These are phyloP conservation scores for Wallacemonas sp. DNA, from an alignment of 208 protist genomes.

Conservation along the genomic window DNA sequence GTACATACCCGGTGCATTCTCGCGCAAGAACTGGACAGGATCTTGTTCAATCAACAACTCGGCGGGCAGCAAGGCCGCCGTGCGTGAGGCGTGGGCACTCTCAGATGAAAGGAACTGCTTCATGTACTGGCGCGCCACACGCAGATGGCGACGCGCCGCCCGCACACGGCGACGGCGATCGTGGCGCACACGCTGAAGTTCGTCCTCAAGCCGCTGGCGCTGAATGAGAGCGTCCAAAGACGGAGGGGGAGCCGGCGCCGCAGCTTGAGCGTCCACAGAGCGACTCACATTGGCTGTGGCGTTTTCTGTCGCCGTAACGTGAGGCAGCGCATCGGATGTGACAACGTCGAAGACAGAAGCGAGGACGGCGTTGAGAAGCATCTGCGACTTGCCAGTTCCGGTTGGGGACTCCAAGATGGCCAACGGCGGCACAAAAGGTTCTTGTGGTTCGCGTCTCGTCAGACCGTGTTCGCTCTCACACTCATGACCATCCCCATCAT, in stretches of 20 bases:
- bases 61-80: neutral
- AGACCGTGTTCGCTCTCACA: no score
- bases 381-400: slow-evolving; percentile 95
- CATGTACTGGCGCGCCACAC: slow-evolving; percentile 5
- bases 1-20: slow-evolving; percentile 13
- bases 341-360: slow-evolving; percentile 57
- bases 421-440: slow-evolving; percentile 30
- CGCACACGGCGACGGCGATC: neutral
- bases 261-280: neutral
- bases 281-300: neutral
- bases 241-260: neutral
- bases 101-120: slow-evolving; percentile 1
- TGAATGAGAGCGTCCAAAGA: slow-evolving; percentile 1
- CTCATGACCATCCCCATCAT: no score
- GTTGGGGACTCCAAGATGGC: slow-evolving; percentile 96
- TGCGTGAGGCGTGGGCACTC: neutral
- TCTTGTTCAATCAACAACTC: slow-evolving; percentile 48
- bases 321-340: neutral
- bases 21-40: slow-evolving; percentile 15
- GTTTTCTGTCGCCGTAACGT: neutral
- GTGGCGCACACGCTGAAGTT: slow-evolving; percentile 4
- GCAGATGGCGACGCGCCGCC: neutral
- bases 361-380: slow-evolving; percentile 88
- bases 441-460: neutral
- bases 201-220: slow-evolving; percentile 6